Conservation (phyloP, 352 stramenopile species). For the Phytopythium chamaehyphon region DNA sequence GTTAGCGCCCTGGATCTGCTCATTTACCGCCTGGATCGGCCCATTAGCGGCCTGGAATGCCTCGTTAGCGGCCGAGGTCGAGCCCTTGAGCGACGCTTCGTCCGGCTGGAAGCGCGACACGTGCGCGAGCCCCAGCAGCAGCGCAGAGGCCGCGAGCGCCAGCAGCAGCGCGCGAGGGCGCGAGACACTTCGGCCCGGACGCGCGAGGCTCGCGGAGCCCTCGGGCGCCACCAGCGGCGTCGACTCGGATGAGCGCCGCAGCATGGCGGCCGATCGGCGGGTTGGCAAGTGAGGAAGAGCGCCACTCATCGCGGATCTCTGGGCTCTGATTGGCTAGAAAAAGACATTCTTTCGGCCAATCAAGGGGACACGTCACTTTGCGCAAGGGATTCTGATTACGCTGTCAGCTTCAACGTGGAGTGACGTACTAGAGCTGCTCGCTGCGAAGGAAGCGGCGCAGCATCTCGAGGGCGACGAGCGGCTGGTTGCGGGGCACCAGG, state of each 20-base stretch:
- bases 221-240: conserved; percentile 20
- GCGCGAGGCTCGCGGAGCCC: background rate
- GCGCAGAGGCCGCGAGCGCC: conserved; percentile 15
- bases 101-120: conserved; percentile 10
- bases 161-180: conserved; percentile 8
- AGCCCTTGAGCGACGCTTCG: conserved; percentile 1
- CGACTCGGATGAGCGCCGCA: conserved; percentile 25
- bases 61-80: background rate
- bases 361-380: no score
- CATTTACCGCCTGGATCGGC: no score
- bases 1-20: no score
- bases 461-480: conserved; percentile 38
- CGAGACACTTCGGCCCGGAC: no score
- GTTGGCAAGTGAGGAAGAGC: background rate
- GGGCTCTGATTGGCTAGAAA: no score
- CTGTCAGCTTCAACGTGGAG: no score
- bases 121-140: conserved; percentile 32
- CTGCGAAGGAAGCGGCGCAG: conserved; percentile 54
- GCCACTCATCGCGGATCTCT: background rate
- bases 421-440: conserved; percentile 15
- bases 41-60: no score
- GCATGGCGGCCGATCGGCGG: background rate
- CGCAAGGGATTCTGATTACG: no score
- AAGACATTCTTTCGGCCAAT: no score
- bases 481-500: conserved; percentile 49